A percentile compares a stretch with the other conserved stretches of the same genome.
Evolutionary conservation across 345 rosid species (phyloP).

Genomic region (Eutrema yunnanense): DNA sequence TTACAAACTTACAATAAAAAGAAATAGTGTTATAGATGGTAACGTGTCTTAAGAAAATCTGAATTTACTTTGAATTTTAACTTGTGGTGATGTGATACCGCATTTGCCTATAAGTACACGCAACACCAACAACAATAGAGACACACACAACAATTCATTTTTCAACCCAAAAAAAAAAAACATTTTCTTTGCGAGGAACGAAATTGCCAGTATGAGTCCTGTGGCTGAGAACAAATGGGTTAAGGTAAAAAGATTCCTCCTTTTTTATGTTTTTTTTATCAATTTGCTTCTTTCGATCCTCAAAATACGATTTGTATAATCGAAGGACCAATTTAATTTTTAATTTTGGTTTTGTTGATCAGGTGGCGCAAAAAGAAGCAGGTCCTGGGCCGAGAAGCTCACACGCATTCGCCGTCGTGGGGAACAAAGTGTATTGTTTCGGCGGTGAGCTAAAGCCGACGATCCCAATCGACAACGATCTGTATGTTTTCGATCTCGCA

Average conservation of each 20-base stretch:
- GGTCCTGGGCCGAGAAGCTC: constrained; percentile 34
- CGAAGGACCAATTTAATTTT: not conserved
- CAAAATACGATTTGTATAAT: not conserved
- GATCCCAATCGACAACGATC: constrained; percentile 27
- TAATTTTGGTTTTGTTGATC: not conserved
- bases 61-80: not conserved
- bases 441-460: constrained; percentile 35
- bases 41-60: constrained; percentile 1
- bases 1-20: not conserved
- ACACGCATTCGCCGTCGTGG: constrained; percentile 27
- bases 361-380: constrained; percentile 25
- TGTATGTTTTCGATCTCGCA: constrained; percentile 27
- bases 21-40: constrained; percentile 1
- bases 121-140: not conserved
- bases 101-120: not conserved
- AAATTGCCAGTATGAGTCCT: constrained; percentile 10
- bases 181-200: not conserved
- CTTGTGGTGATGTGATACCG: not conserved
- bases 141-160: not conserved
- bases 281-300: not conserved
- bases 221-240: constrained; percentile 17
- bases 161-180: not conserved
- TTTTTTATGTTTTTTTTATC: not conserved
- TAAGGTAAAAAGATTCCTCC: not conserved
- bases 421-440: constrained; percentile 26